phyloP scores from a whole-genome alignment of 768 basidiomycete genomes.

The Lactarius sp. region DNA sequence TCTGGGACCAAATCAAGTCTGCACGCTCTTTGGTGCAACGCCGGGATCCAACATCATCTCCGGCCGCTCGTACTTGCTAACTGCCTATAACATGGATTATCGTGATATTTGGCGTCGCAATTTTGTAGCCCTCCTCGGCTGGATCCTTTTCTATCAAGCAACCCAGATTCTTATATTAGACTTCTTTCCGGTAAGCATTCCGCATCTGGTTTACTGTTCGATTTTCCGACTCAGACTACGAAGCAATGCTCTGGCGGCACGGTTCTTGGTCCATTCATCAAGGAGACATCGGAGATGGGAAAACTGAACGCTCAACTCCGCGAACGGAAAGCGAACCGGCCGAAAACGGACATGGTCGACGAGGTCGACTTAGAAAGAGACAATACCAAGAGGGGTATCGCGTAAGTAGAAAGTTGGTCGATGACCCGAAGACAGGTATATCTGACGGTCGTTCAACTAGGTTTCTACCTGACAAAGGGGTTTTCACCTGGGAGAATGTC shows the following conservation, averaged over 20 bases:
- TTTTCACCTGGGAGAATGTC: conserved; percentile 79
- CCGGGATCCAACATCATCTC: conserved; percentile 51
- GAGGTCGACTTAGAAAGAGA: not conserved
- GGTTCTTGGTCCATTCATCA: conserved; percentile 49
- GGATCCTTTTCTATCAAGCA: conserved; percentile 65
- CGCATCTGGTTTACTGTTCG: not conserved
- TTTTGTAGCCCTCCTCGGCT: conserved; percentile 65
- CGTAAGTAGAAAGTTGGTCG: not conserved
- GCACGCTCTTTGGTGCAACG: conserved; percentile 65
- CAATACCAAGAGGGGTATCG: not conserved
- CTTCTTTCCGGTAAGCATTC: conserved; percentile 49
- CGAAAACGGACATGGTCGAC: conserved; percentile 24
- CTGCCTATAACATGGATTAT: conserved; percentile 45
- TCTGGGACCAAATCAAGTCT: conserved; percentile 67
- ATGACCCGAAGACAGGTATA: not conserved
- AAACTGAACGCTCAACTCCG: conserved; percentile 49
- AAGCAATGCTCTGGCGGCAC: conserved; percentile 22
- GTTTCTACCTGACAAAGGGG: conserved; percentile 33
- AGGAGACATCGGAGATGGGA: conserved; percentile 50
- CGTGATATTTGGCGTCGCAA: conserved; percentile 62
- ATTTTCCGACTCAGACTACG: not conserved
- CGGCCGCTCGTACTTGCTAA: conserved; percentile 59
- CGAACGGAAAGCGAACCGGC: conserved; percentile 44
- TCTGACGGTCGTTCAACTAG: not conserved
- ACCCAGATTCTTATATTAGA: conserved; percentile 66